Evolutionary conservation across 768 basidiomycete genomes (phyloP), one percentile per base, ranked within the genome.

Genomic region (Tulasnella sp.): DNA sequence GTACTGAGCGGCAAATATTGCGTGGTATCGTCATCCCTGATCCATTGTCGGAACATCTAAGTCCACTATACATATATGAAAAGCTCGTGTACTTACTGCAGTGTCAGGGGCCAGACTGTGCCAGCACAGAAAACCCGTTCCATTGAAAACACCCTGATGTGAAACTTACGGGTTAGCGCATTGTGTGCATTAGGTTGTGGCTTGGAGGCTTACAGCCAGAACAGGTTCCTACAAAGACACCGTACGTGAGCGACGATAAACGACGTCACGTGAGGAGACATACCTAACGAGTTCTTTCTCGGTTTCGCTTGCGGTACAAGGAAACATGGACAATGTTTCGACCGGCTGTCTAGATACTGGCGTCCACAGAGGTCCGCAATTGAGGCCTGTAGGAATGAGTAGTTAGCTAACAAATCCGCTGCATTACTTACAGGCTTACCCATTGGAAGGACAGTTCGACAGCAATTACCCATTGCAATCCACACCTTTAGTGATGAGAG

Each of bases 1-100:
- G 42, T 27, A 3, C 29, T 31, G 31, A 59, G 34, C 15, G 59
- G 59, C 12, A 60, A 58, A 23, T 48, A 48, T 17, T 60, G 59
- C 21, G 42, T 41, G 37, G 59, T 49, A 25, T 48, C 41, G 9
- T 57, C 57, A 27, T 59, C 59, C 42, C 55, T 57, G 34, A 19
- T 56, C 25, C 55, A 35, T 15, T 6, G 12, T 19, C 11, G 19
- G 15, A 32, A 42, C 11, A 3, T 23, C 7, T n/a, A 17, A 23
- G 41, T 6, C 5, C 15, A 48, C 34, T 23, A 48, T 21, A 48
- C 11, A 32, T 9, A 29, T 25, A 32, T 7, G 15, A 7, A 32
- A 8, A 2, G 46, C 27, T 6, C 14, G 14, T 3, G 14, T 40
- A 21, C 46, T 46, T 35, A 57, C 55, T 57, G 42, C 46, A 57